Evolutionary conservation across 2,329 filamentous ascomycete genomes (phyloP), one percentile per base, ranked within the genome.

Genomic region (Fusarium sp.): DNA sequence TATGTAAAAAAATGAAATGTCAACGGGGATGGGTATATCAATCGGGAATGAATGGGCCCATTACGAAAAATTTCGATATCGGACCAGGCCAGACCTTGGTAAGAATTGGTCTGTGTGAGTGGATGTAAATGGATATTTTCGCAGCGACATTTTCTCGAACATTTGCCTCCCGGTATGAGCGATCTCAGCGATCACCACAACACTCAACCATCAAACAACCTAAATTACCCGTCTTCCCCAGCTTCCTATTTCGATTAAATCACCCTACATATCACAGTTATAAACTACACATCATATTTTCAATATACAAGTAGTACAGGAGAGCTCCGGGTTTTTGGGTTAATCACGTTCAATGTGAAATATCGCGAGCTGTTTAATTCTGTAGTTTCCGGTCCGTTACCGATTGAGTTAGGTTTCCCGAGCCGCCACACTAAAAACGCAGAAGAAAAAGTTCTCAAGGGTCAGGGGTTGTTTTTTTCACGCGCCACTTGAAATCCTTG

Each of bases 1-100:
- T 76, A 76, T 76, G 75, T 76, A 76, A 76, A 72, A 76, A 71
- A 68, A 75, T 71, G 62, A 71, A 57, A 56, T 57, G 47, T 47
- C 60, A 62, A 65, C 56, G 62, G 52, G 57, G 70, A 49, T 68
- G 65, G 58, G 54, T 45, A 65, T 64, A 58, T 65, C 52, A 67
- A 72, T 74, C 62, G 72, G 71, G 73, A 59, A 67, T 73, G 62
- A 63, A 65, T 65, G 72, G 75, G 67, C 73, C 75, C 75, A 77
- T 77, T 60, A 55, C 54, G 66, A 77, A 68, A 77, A 74, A 68
- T 71, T 74, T 64, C 45, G 52, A 53, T 65, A 61, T 55, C 62
- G 60, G 52, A 58, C 49, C 47, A 63, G 65, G 39, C 29, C 44
- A 64, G 27, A 45, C 20, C 29, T 41, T 45, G 41, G 31, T 31